Percentiles rank a stretch among this genome's conserved stretches.
Evolutionary conservation across 2,329 filamentous ascomycete species (phyloP).

Genomic region (Fusarium sp.): DNA sequence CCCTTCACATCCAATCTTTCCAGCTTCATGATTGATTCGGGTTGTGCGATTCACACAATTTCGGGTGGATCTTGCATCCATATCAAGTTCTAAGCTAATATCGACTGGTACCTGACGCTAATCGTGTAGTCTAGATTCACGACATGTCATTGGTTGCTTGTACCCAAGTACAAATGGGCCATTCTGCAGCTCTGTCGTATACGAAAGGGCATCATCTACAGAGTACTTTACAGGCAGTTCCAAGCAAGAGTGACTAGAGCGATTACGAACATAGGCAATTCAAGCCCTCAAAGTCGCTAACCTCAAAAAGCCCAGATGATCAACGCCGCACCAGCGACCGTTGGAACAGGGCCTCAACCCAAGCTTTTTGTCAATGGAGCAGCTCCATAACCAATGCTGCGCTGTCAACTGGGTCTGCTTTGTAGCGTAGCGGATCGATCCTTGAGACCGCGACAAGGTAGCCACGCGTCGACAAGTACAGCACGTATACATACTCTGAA

Average conservation of each 20-base stretch:
- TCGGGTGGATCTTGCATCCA: neutral
- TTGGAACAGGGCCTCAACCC: constrained; percentile 27
- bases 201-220: neutral
- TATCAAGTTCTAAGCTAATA: neutral
- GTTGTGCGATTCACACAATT: neutral
- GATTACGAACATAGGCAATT: constrained; percentile 4
- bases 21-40: neutral
- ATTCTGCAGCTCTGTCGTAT: neutral
- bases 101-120: constrained; percentile 14
- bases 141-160: neutral
- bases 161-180: neutral
- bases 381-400: constrained; percentile 34
- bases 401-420: constrained; percentile 27
- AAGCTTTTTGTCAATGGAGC: constrained; percentile 32
- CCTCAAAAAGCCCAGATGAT: constrained; percentile 23
- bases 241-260: constrained; percentile 17
- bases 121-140: constrained; percentile 9
- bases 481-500: neutral
- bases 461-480: constrained; percentile 25
- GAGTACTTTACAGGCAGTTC: neutral
- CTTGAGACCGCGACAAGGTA: constrained; percentile 23
- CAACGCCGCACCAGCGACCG: constrained; percentile 32
- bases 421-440: constrained; percentile 24
- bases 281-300: constrained; percentile 13
- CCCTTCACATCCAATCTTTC: neutral